Percentiles rank a stretch among this genome's conserved stretches.
Conservation (phyloP, 2,329 filamentous ascomycete genomes). For the Trichoderma breve region DNA sequence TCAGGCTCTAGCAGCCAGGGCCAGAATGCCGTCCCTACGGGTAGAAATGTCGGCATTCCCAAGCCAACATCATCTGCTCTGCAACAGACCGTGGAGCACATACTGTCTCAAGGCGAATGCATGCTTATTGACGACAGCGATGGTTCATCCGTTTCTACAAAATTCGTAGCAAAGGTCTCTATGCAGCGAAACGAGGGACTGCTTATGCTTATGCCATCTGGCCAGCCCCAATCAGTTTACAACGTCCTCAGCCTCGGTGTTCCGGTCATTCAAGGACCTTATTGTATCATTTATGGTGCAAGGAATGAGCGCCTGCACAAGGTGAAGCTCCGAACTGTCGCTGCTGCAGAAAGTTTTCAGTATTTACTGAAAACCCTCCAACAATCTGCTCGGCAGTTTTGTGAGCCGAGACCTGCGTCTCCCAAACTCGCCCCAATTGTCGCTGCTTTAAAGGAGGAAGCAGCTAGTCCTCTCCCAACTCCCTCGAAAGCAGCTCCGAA, state of each 20-base stretch:
- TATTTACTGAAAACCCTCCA: constrained; percentile 21
- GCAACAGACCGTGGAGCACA: constrained; percentile 13
- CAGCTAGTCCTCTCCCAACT: neutral
- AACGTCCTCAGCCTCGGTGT: constrained; percentile 26
- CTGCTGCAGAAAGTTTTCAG: constrained; percentile 22
- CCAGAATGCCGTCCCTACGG: too few relatives aligned
- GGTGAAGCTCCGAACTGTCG: constrained; percentile 23
- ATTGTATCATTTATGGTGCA: constrained; percentile 25
- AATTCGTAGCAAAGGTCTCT: constrained; percentile 25
- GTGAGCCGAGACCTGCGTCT: neutral
- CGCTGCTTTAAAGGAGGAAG: neutral
- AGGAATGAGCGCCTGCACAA: constrained; percentile 13
- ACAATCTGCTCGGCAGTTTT: constrained; percentile 14
- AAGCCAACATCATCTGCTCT: neutral
- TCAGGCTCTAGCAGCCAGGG: neutral
- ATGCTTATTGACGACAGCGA: constrained; percentile 20
- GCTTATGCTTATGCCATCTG: constrained; percentile 23
- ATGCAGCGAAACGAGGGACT: constrained; percentile 21
- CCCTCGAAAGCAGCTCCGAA: neutral
- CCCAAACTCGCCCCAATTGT: neutral
- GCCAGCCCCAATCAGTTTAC: constrained; percentile 21
- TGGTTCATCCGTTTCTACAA: constrained; percentile 8
- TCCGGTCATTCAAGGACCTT: constrained; percentile 23
- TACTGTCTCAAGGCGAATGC: constrained; percentile 25
- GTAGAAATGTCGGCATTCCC: neutral